These are phyloP conservation scores for Tympanopsis confertula DNA, from an alignment of 2,329 filamentous ascomycete genomes.

Conservation along the genomic window DNA sequence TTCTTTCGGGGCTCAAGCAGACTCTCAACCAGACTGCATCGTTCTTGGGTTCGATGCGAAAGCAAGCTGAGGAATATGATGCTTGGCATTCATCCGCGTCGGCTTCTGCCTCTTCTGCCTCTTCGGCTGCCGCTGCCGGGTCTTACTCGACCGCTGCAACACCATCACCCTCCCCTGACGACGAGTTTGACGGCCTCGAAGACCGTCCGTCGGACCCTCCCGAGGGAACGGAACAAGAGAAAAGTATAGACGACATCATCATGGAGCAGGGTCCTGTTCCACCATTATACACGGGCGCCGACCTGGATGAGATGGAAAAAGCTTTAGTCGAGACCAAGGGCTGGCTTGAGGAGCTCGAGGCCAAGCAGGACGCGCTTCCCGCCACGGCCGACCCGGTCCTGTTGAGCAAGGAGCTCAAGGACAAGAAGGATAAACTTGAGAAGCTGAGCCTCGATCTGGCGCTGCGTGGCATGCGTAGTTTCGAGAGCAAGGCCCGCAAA, in stretches of 20 bases:
- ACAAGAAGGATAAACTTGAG: slow-evolving; percentile 59
- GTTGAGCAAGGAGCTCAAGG: slow-evolving; percentile 58
- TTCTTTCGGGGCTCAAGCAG: slow-evolving; percentile 55
- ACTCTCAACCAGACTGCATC: slow-evolving; percentile 58
- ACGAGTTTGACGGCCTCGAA: slow-evolving; percentile 65
- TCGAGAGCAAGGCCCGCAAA: slow-evolving; percentile 27
- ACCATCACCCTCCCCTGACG: slow-evolving; percentile 32
- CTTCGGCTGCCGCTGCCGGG: slow-evolving; percentile 21
- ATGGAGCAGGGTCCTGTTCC: slow-evolving; percentile 41
- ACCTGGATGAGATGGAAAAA: slow-evolving; percentile 55
- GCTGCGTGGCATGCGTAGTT: slow-evolving; percentile 52
- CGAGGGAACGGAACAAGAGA: slow-evolving; percentile 22
- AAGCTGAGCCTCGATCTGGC: slow-evolving; percentile 60
- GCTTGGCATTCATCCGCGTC: slow-evolving; percentile 41
- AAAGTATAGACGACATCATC: slow-evolving; percentile 29
- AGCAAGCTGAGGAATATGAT: slow-evolving; percentile 59
- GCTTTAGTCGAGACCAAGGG: slow-evolving; percentile 49
- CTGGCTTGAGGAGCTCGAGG: slow-evolving; percentile 67
- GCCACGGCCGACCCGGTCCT: slow-evolving; percentile 65
- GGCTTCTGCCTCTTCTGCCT: slow-evolving; percentile 35
- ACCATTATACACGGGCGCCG: slow-evolving; percentile 62
- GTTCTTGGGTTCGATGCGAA: slow-evolving; percentile 60
- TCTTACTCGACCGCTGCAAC: slow-evolving; percentile 27
- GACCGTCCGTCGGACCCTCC: slow-evolving; percentile 43
- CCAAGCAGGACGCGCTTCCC: slow-evolving; percentile 59